A percentile compares a stretch with the other conserved stretches of the same genome.
Conservation (phyloP, 2,329 filamentous ascomycete species). For the Fusarium sp. region DNA sequence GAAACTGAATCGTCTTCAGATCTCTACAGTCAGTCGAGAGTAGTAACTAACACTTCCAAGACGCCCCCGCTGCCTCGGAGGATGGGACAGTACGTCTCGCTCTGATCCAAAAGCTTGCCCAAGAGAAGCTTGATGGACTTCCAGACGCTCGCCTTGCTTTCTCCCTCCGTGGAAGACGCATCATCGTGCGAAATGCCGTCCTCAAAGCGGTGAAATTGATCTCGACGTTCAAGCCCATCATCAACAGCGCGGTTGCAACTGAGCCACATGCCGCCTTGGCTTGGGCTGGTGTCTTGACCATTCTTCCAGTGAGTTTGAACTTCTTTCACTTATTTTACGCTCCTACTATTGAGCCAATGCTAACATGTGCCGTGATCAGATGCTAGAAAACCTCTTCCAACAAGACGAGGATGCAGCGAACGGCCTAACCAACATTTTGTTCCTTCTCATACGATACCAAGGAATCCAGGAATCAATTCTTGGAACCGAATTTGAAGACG, state of each 20-base stretch:
- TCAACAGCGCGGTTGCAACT: neutral
- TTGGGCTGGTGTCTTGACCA: conserved; percentile 8
- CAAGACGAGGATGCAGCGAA: conserved; percentile 14
- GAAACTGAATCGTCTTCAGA: neutral
- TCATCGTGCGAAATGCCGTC: conserved; percentile 7
- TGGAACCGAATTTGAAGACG: neutral
- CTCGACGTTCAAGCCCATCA: conserved; percentile 5
- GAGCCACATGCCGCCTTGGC: conserved; percentile 16
- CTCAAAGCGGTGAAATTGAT: neutral
- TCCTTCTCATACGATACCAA: conserved; percentile 12
- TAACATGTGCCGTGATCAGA: neutral
- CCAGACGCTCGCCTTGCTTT: neutral
- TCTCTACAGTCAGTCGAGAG: too few relatives aligned
- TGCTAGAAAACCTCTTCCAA: neutral
- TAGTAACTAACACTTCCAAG: neutral
- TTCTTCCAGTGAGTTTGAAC: conserved; percentile 8
- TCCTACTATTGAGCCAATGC: neutral
- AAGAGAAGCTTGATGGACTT: neutral
- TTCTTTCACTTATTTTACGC: neutral
- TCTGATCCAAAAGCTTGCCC: neutral
- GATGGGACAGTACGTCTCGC: neutral
- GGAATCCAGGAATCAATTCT: neutral
- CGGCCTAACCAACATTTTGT: neutral
- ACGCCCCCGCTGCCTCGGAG: neutral
- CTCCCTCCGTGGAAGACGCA: neutral